These are phyloP conservation scores for Diddensiella transvaalensis DNA, from an alignment of 805 yeast species.

Conservation along the genomic window DNA sequence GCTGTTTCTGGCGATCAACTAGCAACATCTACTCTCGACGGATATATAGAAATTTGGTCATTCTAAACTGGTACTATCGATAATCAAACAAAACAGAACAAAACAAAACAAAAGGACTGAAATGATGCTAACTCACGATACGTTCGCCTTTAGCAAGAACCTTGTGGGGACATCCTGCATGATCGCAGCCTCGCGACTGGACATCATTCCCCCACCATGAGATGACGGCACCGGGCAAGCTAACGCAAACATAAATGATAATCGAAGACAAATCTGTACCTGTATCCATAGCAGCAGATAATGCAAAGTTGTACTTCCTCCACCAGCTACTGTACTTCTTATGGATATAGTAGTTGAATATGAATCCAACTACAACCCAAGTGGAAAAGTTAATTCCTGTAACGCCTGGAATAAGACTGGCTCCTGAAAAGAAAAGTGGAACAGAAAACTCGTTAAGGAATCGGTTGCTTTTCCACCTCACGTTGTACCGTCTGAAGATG, in stretches of 20 bases:
- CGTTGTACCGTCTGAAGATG: neutral
- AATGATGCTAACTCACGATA: too few relatives aligned
- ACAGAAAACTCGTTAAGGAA: neutral
- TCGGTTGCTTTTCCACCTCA: neutral
- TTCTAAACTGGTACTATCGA: neutral
- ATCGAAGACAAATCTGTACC: constrained; percentile 49
- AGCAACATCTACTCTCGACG: constrained; percentile 15
- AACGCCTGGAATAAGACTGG: constrained; percentile 17
- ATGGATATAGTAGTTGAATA: constrained; percentile 43
- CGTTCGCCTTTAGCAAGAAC: neutral
- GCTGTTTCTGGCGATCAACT: constrained; percentile 12
- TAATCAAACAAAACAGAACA: too few relatives aligned
- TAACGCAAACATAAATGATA: constrained; percentile 42
- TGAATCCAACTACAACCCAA: constrained; percentile 38
- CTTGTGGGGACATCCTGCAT: neutral
- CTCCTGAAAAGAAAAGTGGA: constrained; percentile 10
- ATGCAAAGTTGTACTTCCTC: constrained; percentile 50
- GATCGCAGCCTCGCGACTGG: constrained; percentile 6
- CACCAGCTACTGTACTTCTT: constrained; percentile 47
- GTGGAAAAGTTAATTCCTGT: constrained; percentile 36
- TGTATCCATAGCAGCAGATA: constrained; percentile 46
- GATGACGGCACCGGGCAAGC: constrained; percentile 29
- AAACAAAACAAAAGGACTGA: too few relatives aligned
- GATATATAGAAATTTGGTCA: constrained; percentile 17
- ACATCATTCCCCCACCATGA: constrained; percentile 62